Evolutionary conservation across 1,139 yeast genomes (phyloP), one percentile per base, ranked within the genome.

Genomic region (Meyerozyma guilliermondii): DNA sequence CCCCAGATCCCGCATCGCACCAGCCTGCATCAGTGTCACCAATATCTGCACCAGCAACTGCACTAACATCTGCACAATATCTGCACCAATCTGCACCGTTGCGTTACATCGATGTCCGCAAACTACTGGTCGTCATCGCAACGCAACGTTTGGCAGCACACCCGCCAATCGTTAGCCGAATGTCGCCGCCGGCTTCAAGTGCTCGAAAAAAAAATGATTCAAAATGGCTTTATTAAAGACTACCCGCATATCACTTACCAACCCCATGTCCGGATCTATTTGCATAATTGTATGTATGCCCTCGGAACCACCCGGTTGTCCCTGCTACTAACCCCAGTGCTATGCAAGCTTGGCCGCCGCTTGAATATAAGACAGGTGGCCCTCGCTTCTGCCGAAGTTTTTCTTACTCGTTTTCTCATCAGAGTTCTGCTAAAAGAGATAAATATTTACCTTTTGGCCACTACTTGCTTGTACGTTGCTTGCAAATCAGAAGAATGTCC

Each of bases 401-500:
- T 88, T 53, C 62, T 88, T 16, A 71, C 85, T 8, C 63, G 98
- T 39, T 88, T 91, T 55, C 66, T 89, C 38, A 76, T 88, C 2
- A 72, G 77, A 41, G 94, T 83, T 0, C 81, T 89, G 24, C 64
- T 88, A 28, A 79, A 83, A 49, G 98, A 92, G 58, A 77, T 91
- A 46, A 92, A 92, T 56, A 71, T 86, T 1, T 91, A 89, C 56
- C 66, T 89, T 41, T 63, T 91, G 49, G 83, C 88, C 7, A 82
- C 98, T 0, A 83, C 98, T 0, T 83, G 95, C 53, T 72, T 91
- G 4, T 92, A 92, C 56, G 76, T 92, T 39, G 92, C 97, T 0
- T 86, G 96, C 65, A 92, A 92, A 58, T 85, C 89, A 30, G 98
- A 92, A 60, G 98, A 92, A 60, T 84, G 89, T 53, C 98, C 98